Evolutionary conservation across 768 basidiomycete species (phyloP), one percentile per base, ranked within the genome.

Genomic region (Gyrodon lividus): DNA sequence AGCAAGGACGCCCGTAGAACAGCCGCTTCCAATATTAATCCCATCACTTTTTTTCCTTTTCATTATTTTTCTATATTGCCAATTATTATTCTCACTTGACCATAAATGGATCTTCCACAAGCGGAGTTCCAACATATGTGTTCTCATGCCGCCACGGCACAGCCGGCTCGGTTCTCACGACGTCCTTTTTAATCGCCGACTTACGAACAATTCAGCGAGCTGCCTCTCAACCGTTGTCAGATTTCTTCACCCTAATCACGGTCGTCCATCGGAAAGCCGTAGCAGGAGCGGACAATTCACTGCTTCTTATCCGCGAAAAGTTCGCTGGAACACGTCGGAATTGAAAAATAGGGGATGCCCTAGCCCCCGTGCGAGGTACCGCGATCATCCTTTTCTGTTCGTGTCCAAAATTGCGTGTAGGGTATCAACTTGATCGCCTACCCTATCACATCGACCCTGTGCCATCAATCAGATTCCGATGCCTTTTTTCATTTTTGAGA

Each of bases 401-500:
- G 54, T 24, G 52, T 12, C 19, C 33, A 31, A 31, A 51, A 55
- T 52, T 61, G 56, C 30, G 24, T 6, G 37, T 51, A 55, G 59
- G 66, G 57, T 59, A 65, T 60, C 63, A 69, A 59, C 59, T 67
- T 65, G 67, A 69, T 69, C 67, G 57, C 57, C 60, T 65, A 69
- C 69, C 69, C 67, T 70, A 69, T 69, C 68, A 69, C 59, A 56
- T 40, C 67, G 68, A 69, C 68, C 67, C 67, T 68, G 64, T 49
- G 44, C 43, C 60, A 67, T 67, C 65, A 67, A 59, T 55, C 58
- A 61, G 62, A 67, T 67, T 67, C 60, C 65, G 65, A 61, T 63
- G 57, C 48, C 55, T 39, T 67, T 59, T 39, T 67, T 59, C 58
- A 66, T 64, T 59, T 55, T 52, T 28, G 28, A 28, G 28, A 9